Base-by-base conservation (phyloP, 805 yeast genomes). In the Teunomyces atbi region DNA sequence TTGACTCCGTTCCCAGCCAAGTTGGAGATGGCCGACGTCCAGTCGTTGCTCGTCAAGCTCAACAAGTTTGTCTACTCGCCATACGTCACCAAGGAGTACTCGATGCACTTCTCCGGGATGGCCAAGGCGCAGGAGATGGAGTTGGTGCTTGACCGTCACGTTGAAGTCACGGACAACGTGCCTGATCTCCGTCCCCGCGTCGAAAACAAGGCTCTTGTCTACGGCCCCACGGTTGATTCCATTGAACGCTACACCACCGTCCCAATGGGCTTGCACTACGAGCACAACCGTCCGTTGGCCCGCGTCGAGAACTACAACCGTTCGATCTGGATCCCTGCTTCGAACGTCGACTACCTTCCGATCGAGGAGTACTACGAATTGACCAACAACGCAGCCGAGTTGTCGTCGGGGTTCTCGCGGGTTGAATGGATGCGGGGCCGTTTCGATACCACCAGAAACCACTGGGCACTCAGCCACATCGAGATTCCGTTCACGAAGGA, bases 351-450 rank as follows among this genome's bases (percentile, higher is more conserved):
- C 66, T 87, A 44, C 59, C 86, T 48, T 78, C 89, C 62, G 33
- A 73, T 89, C 51, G 96, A 90, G 61, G 98, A 94, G 62, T 82
- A 84, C 60, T 91, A 89, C 62, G 92, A 89, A 68, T 56, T 90
- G 29, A 74, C 82, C 42, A 90, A 94, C 60, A 74, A 71, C 36
- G 97, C 86, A 26, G 95, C 96, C 2, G 69, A 72, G 50, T 74
- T 94, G 55, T 67, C 72, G 43, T 57, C 72, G 5, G 94, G 94
- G 0, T 94, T 89, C 64, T 82, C 92, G 19, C 81, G 99, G 62
- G 77, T 82, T 4, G 89, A 89, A 41, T 89, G 83, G 80, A 78
- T 83, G 80, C 71, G 72, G 51, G 80, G 82, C 18, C 78, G 77
- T 51, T 69, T 73, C 45, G 77, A 74, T 26, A 42, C 61, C 18